Evolutionary conservation across 2,329 filamentous ascomycete species (phyloP), one percentile per base, ranked within the genome.

Genomic region (Phaeoacremonium minimum): DNA sequence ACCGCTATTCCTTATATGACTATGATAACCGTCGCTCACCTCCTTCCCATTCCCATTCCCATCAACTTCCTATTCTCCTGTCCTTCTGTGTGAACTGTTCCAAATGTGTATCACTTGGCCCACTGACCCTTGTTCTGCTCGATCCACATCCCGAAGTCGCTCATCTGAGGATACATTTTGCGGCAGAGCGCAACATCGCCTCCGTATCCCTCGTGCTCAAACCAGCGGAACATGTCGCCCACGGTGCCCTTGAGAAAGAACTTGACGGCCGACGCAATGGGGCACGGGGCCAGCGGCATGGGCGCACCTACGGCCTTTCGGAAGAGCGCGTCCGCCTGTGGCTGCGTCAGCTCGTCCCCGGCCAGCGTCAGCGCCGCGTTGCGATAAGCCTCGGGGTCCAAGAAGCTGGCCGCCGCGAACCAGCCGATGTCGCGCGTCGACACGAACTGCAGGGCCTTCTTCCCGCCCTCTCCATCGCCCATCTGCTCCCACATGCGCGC

Each of bases 381-480:
- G 15, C 42, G 35, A 8, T 53, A 57, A 18, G 48, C 37, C 1
- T 58, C 46, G 1, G 60, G 52, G 3, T 55, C 33, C 4, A 61
- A 37, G 31, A 69, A 60, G 8, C 57, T 58, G 34, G 62, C 46
- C 2, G 59, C 58, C 8, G 55, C 64, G 31, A 66, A 64, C 38
- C 51, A 54, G 6, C 67, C 66, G 41, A 70, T 67, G 41, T 69
- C 65, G 1, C 40, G 47, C 0, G 55, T 59, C 6, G 63, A 51
- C 4, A 69, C 49, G 16, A 62, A 45, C 40, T 66, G 63, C 5
- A 67, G 46, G n/a, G n/a, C n/a, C n/a, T n/a, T n/a, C n/a, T n/a
- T n/a, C n/a, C n/a, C n/a, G n/a, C n/a, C n/a, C 28, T 49, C 51
- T 37, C 49, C 58, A 3, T 38, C 44, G 18, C 47, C 45, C 16